phyloP scores from a whole-genome alignment of 345 rosid species.

The Syzygium jambos region DNA sequence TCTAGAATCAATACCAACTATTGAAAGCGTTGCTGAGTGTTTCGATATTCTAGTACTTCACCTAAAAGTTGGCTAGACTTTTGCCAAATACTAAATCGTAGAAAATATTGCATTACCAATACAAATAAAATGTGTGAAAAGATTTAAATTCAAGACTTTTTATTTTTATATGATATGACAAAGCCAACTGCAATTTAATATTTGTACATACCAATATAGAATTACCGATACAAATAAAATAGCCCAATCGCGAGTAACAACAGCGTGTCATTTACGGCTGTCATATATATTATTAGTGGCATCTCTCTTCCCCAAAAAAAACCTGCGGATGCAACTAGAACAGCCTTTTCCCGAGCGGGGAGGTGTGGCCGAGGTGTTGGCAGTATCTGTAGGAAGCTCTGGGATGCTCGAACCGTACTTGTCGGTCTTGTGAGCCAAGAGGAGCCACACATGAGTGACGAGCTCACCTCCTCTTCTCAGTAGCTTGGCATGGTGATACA shows the following conservation, averaged over 20 bases:
- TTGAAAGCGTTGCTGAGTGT: background rate
- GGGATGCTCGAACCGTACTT: background rate
- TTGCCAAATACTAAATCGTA: background rate
- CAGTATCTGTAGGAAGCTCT: background rate
- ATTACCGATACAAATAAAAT: too few species aligned
- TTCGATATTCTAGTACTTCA: background rate
- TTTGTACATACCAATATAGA: too few species aligned
- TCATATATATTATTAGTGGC: background rate
- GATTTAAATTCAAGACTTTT: too few species aligned
- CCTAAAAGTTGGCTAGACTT: background rate
- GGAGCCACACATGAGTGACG: background rate
- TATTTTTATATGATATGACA: background rate
- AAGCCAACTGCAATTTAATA: background rate
- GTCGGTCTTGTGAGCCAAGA: background rate
- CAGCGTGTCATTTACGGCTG: background rate
- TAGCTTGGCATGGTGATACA: background rate
- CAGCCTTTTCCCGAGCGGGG: background rate
- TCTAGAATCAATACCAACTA: too few species aligned
- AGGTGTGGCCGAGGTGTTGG: background rate
- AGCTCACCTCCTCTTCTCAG: background rate
- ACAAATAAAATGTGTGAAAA: background rate
- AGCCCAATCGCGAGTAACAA: background rate
- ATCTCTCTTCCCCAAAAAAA: background rate
- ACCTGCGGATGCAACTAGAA: background rate
- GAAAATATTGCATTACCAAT: background rate